Evolutionary conservation across 257 asterid genomes (phyloP), one percentile per base, ranked within the genome.

Genomic region (Salvia hispanica): DNA sequence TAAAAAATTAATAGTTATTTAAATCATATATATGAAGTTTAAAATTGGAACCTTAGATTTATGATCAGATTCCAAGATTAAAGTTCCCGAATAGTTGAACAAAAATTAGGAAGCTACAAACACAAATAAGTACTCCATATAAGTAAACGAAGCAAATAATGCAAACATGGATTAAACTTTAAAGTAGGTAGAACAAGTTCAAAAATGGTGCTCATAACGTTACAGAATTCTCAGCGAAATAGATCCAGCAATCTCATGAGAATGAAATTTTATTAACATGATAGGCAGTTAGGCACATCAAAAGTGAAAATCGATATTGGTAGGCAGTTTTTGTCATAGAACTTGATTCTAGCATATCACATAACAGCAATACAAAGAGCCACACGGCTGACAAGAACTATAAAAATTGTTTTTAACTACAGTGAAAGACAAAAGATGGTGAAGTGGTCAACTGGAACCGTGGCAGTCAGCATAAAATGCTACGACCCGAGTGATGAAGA

Each of bases 381-480:
- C 69, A 16, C 60, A 37, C 47, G 43, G 51, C 53, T 56, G 61
- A 39, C 58, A 39, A 62, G 52, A 69, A 61, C 72, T 55, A 55
- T 72, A 72, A 48, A 64, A 16, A 56, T 72, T 72, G 71, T 76
- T 53, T 46, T 34, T 28, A 64, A 77, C 72, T 73, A 63, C 70
- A 47, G 42, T n/a, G 39, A 40, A 13, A 36, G 39, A 55, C 28
- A 10, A 50, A 68, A 62, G 58, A 46, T 31, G 14, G 16, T 14
- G 56, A 59, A 9, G 36, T 40, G 21, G 45, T 60, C 54, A 51
- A 68, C 52, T 18, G 61, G 33, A 64, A 37, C 62, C 69, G 66
- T 31, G 21, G 54, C 34, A 14, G 53, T 51, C 12, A 33, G 69
- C 58, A 14, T 33, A 15, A 46, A 65, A 40, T 9, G 67, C 70